These are phyloP conservation scores for Colletotrichum acutatum DNA, from an alignment of 2,329 filamentous ascomycete species.

Conservation along the genomic window DNA sequence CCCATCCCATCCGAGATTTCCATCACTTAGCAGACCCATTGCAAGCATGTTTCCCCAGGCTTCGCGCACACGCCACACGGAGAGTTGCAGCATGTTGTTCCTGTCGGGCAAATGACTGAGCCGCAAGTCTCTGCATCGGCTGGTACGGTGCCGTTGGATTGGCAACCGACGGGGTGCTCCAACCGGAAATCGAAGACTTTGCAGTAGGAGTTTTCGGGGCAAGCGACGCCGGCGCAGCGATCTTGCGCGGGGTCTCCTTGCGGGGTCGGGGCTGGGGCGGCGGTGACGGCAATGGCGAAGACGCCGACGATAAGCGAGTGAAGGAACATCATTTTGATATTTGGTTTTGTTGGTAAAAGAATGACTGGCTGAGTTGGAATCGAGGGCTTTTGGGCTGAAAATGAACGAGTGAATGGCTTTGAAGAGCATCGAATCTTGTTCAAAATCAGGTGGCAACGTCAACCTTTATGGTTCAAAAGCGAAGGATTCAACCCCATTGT, in stretches of 20 bases:
- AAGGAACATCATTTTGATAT: conserved; percentile 16
- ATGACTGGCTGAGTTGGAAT: conserved; percentile 2
- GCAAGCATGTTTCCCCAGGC: conserved; percentile 29
- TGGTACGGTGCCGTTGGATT: conserved; percentile 21
- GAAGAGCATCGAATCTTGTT: background rate
- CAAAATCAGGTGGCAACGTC: background rate
- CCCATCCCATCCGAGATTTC: too few relatives aligned
- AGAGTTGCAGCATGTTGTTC: conserved; percentile 39
- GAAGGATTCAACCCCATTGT: background rate
- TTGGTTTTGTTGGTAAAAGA: conserved; percentile 7
- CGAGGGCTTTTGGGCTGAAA: background rate
- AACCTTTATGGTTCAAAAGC: conserved; percentile 15
- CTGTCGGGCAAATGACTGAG: conserved; percentile 25
- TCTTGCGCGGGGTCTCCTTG: conserved; percentile 4
- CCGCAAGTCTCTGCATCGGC: conserved; percentile 13
- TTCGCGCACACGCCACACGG: conserved; percentile 34
- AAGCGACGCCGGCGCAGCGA: conserved; percentile 19
- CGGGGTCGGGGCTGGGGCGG: conserved; percentile 2
- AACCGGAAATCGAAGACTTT: conserved; percentile 24
- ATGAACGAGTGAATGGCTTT: background rate
- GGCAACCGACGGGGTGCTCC: conserved; percentile 20
- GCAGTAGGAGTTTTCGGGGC: conserved; percentile 22
- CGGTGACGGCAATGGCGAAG: background rate
- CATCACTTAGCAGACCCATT: conserved; percentile 27
- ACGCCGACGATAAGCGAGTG: conserved; percentile 9